phyloP scores from a whole-genome alignment of 768 basidiomycete genomes.

The Clitopilus hobsonii region DNA sequence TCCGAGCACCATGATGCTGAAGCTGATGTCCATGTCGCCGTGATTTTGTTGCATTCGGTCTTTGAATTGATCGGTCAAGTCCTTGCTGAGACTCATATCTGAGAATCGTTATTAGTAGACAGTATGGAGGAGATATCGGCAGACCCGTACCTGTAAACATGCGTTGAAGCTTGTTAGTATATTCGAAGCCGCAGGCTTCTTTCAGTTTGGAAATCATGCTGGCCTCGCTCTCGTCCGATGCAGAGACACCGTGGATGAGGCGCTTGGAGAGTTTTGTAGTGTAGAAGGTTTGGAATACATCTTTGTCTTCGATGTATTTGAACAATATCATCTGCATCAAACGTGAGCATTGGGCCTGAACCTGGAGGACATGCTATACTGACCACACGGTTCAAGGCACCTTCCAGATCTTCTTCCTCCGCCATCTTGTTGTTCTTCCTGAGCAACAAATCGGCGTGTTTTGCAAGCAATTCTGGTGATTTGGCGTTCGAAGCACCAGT shows the following conservation, averaged over 20 bases:
- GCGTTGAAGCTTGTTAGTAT: conserved; percentile 91
- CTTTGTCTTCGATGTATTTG: conserved; percentile 98
- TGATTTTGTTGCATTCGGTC: conserved; percentile 86
- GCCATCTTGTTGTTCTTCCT: conserved; percentile 95
- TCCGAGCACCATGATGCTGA: conserved; percentile 89
- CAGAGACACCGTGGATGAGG: conserved; percentile 85
- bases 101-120: background rate
- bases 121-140: background rate
- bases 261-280: conserved; percentile 91
- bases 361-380: no score
- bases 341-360: no score
- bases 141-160: conserved; percentile 83
- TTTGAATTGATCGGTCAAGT: conserved; percentile 93
- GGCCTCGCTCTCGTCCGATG: conserved; percentile 93
- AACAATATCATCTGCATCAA: conserved; percentile 96
- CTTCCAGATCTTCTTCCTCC: conserved; percentile 88
- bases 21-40: conserved; percentile 84
- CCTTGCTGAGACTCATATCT: conserved; percentile 96
- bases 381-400: conserved; percentile 86
- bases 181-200: conserved; percentile 95
- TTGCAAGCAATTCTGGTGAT: conserved; percentile 89
- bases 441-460: conserved; percentile 84
- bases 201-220: conserved; percentile 98
- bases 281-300: conserved; percentile 98
- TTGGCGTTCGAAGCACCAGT: conserved; percentile 83